Evolutionary conservation across 2,329 filamentous ascomycete genomes (phyloP).

Genomic region (Scedosporium apiospermum): DNA sequence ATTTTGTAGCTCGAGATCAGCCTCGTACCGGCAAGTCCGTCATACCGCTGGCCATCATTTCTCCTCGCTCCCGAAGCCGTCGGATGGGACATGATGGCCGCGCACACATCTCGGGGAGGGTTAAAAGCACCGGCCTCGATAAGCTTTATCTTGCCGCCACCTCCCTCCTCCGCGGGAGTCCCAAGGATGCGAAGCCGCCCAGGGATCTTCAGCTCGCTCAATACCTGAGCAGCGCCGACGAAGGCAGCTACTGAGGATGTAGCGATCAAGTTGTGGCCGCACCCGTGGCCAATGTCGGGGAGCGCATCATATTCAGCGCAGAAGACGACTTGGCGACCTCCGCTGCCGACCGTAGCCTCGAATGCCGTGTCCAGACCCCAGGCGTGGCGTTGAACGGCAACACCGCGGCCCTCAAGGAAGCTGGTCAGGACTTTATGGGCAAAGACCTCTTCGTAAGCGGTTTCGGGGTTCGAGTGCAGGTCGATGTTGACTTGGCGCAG

Average conservation of each 20-base stretch:
- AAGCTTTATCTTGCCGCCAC: slow-evolving; percentile 26
- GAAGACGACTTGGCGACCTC: slow-evolving; percentile 20
- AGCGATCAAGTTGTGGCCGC: slow-evolving; percentile 36
- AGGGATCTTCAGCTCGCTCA: slow-evolving; percentile 17
- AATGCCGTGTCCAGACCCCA: slow-evolving; percentile 13
- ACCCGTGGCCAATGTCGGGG: slow-evolving; percentile 32
- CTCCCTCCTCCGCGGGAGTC: slow-evolving; percentile 32
- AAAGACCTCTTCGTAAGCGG: too few species aligned
- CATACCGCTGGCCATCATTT: slow-evolving; percentile 9
- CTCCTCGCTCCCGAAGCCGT: neutral
- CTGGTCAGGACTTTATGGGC: too few species aligned
- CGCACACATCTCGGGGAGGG: slow-evolving; percentile 12
- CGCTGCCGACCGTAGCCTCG: slow-evolving; percentile 17
- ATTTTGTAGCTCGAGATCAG: slow-evolving; percentile 21
- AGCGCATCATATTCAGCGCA: slow-evolving; percentile 35
- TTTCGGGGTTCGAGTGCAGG: too few species aligned
- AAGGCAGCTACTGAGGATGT: slow-evolving; percentile 29
- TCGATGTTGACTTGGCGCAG: too few species aligned
- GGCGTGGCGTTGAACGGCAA: too few species aligned
- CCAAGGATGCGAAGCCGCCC: slow-evolving; percentile 30
- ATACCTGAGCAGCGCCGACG: slow-evolving; percentile 19
- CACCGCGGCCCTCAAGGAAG: too few species aligned
- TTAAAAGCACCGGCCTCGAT: slow-evolving; percentile 17
- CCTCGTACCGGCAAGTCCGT: slow-evolving; percentile 16
- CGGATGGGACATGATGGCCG: slow-evolving; percentile 20